Percentiles rank a stretch among this genome's conserved stretches.
These are phyloP conservation scores for Candida loeiensis DNA, from an alignment of 805 yeast species.

Conservation along the genomic window DNA sequence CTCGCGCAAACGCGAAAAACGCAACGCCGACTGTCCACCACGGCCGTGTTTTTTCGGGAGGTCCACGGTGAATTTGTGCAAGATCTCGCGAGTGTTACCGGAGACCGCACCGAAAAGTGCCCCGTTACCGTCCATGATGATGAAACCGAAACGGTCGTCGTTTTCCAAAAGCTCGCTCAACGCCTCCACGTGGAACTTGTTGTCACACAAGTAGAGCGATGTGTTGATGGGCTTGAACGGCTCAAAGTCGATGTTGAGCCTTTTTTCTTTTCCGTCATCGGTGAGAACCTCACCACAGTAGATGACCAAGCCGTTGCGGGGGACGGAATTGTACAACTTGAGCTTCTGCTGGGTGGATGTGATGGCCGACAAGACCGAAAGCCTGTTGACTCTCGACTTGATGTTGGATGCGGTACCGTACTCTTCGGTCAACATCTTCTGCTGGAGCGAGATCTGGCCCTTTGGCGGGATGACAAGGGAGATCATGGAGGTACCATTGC, in stretches of 20 bases:
- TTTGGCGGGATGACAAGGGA: constrained; percentile 93
- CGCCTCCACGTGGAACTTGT: constrained; percentile 97
- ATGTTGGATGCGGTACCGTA: constrained; percentile 98
- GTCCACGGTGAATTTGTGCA: constrained; percentile 94
- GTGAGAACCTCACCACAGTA: constrained; percentile 99
- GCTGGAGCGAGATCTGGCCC: constrained; percentile 84
- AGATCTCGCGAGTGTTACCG: constrained; percentile 94
- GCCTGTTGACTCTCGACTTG: constrained; percentile 94
- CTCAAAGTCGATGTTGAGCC: constrained; percentile 94
- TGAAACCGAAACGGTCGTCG: constrained; percentile 96
- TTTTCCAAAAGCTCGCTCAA: constrained; percentile 88
- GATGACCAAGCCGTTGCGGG: constrained; percentile 90
- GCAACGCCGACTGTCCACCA: constrained; percentile 99
- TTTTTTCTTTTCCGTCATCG: constrained; percentile 96
- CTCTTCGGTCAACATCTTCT: constrained; percentile 94
- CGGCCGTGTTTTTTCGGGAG: constrained; percentile 99
- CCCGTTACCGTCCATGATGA: constrained; percentile 99
- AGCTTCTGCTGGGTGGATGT: constrained; percentile 97
- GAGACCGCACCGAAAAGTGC: constrained; percentile 91
- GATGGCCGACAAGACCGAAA: constrained; percentile 93
- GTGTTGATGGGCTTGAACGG: constrained; percentile 99
- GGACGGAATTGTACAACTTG: constrained; percentile 84
- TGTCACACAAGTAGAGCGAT: constrained; percentile 91
- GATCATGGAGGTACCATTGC: constrained; percentile 99
- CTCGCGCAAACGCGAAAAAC: constrained; percentile 98